These are phyloP conservation scores for Malus hybrid DNA, from an alignment of 331 rosid genomes.

Conservation along the genomic window DNA sequence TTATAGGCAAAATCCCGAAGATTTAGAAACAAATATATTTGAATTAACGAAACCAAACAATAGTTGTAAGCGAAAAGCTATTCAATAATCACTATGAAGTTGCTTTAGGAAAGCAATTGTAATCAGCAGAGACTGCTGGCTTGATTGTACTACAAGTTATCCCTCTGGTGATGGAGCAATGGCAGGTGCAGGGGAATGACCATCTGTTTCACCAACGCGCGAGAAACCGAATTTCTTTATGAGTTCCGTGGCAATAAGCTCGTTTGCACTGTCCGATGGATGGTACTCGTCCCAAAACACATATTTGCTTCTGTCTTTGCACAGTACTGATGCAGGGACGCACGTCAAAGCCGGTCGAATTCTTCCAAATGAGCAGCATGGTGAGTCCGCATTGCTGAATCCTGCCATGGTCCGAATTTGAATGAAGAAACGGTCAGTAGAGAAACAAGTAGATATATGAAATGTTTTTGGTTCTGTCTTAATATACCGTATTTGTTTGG, in stretches of 20 bases:
- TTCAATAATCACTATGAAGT: too few species aligned
- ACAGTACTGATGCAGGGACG: conserved; percentile 68
- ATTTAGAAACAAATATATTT: too few species aligned
- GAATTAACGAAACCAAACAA: too few species aligned
- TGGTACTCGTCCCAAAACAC: conserved; percentile 98
- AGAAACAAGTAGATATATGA: background rate
- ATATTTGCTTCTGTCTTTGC: conserved; percentile 89
- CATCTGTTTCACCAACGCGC: conserved; percentile 8
- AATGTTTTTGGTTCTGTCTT: background rate
- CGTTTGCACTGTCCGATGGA: conserved; percentile 80
- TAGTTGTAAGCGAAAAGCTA: too few species aligned
- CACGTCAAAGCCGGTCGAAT: conserved; percentile 89
- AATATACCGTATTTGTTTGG: conserved; percentile 65
- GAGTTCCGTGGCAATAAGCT: conserved; percentile 75
- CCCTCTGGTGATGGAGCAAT: conserved; percentile 47
- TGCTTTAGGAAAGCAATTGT: too few species aligned
- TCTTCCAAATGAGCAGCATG: conserved; percentile 84
- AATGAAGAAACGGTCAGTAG: background rate
- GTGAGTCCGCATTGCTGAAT: conserved; percentile 58
- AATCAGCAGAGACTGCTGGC: background rate
- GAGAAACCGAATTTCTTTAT: conserved; percentile 63
- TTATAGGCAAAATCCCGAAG: too few species aligned
- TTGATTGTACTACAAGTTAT: background rate
- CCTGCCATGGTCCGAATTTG: conserved; percentile 32
- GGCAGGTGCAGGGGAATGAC: conserved; percentile 50